Percentiles rank a stretch among this genome's conserved stretches.
These are phyloP conservation scores for Malus hybrid DNA, from an alignment of 331 rosid species.

Conservation along the genomic window DNA sequence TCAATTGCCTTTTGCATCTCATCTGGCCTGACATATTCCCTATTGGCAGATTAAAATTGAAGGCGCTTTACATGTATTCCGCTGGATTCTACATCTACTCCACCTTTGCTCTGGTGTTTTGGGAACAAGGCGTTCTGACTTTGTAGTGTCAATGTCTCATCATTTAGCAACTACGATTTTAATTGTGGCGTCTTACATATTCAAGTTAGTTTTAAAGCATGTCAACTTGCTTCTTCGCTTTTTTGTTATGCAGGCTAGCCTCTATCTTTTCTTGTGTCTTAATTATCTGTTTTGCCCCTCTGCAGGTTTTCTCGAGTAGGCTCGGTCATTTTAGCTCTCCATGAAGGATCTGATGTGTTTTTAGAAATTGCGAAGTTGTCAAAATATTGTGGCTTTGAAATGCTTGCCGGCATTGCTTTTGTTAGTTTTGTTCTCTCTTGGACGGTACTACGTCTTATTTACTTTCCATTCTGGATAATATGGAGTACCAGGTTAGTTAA, in stretches of 20 bases:
- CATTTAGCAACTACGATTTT: slow-evolving; percentile 68
- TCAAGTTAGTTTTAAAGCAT: slow-evolving; percentile 35
- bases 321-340: slow-evolving; percentile 80
- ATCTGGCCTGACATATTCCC: background rate
- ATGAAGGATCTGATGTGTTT: slow-evolving; percentile 82
- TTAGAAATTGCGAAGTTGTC: slow-evolving; percentile 90
- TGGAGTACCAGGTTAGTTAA: slow-evolving; percentile 83
- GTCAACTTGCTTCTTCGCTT: background rate
- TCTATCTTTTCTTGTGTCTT: slow-evolving; percentile 7
- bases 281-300: background rate
- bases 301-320: slow-evolving; percentile 90
- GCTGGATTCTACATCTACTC: slow-evolving; percentile 93
- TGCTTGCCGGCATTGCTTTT: slow-evolving; percentile 57
- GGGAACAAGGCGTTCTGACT: slow-evolving; percentile 99
- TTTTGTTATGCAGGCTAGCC: background rate
- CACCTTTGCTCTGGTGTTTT: slow-evolving; percentile 77
- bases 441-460: slow-evolving; percentile 69
- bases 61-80: slow-evolving; percentile 71
- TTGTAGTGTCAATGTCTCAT: slow-evolving; percentile 80
- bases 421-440: slow-evolving; percentile 59
- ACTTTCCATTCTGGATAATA: slow-evolving; percentile 82
- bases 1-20: background rate
- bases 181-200: slow-evolving; percentile 58
- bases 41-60: slow-evolving; percentile 75
- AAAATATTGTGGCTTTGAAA: slow-evolving; percentile 72